Evolutionary conservation across 2,329 filamentous ascomycete genomes (phyloP), one percentile per base, ranked within the genome.

Genomic region (Aspergillus sp.): DNA sequence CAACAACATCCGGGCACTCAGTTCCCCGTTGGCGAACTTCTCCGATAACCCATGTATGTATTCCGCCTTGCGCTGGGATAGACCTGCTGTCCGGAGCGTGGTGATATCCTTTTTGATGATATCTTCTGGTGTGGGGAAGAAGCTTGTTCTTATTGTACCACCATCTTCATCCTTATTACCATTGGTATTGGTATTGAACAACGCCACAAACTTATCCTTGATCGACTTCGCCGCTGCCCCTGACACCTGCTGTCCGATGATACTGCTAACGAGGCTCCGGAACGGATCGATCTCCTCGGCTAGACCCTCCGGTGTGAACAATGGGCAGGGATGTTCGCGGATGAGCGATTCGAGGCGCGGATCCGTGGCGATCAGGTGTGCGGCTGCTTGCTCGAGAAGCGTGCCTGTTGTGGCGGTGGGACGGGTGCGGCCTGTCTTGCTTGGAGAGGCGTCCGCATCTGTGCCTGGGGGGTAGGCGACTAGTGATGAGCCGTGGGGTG

Each of bases 211-310:
- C 65, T 91, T 94, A 53, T 85, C 85, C 75, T 94, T 93, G 78
- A 99, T 98, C 5, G 91, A 91, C 60, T 87, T 89, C 12, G 95
- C 95, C 0, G 95, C 95, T 5, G 92, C 92, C 17, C 94, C 92
- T 0, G 92, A 97, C 19, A 99, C 94, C 79, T 99, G 95, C 78
- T 98, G 95, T 56, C 91, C 92, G 69, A 98, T 96, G 72, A 99
- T 97, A 55, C 92, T 90, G 75, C 89, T 93, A 41, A 87, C 85
- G 36, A 99, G 83, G 59, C 87, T 88, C 68, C 90, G 89, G 71
- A 97, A 99, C 0, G 95, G 95, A 76, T 98, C 92, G 62, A 97
- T 86, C 65, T 87, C 83, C 76, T 97, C 92, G 28, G 89, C 86
- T n/a, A 98, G 79, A 0, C 92, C 92, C 64, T 90, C 88, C 0